These are phyloP conservation scores for Prunus mume DNA, from an alignment of 306 rosid genomes.

Conservation along the genomic window DNA sequence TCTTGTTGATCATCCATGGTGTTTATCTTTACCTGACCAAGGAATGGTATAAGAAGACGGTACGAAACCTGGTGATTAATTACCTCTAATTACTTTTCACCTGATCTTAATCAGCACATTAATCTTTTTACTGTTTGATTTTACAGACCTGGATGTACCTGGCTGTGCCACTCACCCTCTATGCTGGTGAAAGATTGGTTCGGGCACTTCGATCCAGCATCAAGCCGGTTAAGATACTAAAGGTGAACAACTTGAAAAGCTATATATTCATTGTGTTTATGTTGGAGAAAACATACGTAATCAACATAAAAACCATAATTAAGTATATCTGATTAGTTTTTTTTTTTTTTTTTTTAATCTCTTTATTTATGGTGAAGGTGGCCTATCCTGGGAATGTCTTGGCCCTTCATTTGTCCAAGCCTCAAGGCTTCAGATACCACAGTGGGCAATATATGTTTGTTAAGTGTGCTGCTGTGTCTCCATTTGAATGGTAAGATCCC, in stretches of 20 bases:
- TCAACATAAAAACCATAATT: neutral
- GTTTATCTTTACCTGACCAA: constrained; percentile 45
- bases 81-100: neutral
- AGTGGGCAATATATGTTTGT: constrained; percentile 60
- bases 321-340: too few species aligned
- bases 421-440: constrained; percentile 52
- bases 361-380: constrained; percentile 38
- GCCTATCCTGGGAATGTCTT: constrained; percentile 68
- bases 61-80: constrained; percentile 23
- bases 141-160: constrained; percentile 21
- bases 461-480: constrained; percentile 23
- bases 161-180: constrained; percentile 14
- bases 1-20: constrained; percentile 56
- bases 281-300: neutral
- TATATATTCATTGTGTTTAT: too few species aligned
- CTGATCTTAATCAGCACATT: neutral
- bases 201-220: constrained; percentile 8
- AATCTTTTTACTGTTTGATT: neutral
- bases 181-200: constrained; percentile 16
- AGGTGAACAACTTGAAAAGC: neutral
- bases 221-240: constrained; percentile 14
- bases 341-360: neutral
- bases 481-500: constrained; percentile 22
- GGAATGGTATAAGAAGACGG: constrained; percentile 69
- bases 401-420: constrained; percentile 63